Evolutionary conservation across 768 basidiomycete genomes (phyloP), one percentile per base, ranked within the genome.

Genomic region (Suillus paluster): DNA sequence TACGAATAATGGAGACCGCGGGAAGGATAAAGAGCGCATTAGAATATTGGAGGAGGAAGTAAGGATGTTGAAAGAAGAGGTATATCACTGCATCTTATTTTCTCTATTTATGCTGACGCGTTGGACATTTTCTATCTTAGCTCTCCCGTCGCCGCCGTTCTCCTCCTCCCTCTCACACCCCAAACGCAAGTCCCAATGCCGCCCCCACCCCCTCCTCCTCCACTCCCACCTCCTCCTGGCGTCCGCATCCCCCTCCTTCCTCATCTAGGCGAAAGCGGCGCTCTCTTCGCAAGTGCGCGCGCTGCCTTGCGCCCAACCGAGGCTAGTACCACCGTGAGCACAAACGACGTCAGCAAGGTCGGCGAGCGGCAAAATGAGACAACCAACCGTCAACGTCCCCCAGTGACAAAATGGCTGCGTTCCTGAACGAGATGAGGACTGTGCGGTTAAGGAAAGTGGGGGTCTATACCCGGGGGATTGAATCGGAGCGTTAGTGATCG

Each of bases 321-420:
- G 68, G 36, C 5, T 25, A 38, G 36, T 39, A 19, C 36, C 3
- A 55, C 36, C 6, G 10, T 2, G 23, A 83, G 83, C 0, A 85
- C 88, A 5, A 88, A 88, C 55, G 87, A 88, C 67, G 76, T 59
- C 19, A 78, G 17, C 6, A 70, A 71, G 7, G 70, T 70, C 9
- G 60, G 36, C 36, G 39, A 38, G 54, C 10, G 38, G 54, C 19
- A 55, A 55, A 57, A 72, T 82, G 15, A 88, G 88, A 8, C 83
- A 84, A 61, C 87, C 91, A 0, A 86, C 89, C 0, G 79, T 92
- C 12, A 89, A 88, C n/a, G 80, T 94, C 11, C 83, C n/a, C 90
- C 0, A 82, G 88, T 2, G 92, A 93, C 63, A 90, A 93, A 71
- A 92, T 94, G 89, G 89, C 88, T 0, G 90, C 88, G 1, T 94